Percentiles rank a stretch among this genome's conserved stretches.
Conservation (phyloP, 2,329 filamentous ascomycete genomes). For the Trichoderma simmonsii region DNA sequence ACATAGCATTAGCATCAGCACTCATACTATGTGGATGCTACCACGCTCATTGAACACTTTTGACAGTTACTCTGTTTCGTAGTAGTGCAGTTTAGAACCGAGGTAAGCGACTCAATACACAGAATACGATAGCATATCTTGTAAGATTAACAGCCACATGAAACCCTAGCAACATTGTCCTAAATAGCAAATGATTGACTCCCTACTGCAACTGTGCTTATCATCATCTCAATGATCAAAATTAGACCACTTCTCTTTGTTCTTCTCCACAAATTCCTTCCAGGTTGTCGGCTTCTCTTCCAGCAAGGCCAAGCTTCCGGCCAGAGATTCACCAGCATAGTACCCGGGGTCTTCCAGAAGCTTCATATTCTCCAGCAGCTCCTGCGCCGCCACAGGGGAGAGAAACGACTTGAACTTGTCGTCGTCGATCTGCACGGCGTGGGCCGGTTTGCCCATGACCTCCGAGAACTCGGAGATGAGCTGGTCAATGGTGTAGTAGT, state of each 20-base stretch:
- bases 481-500: slow-evolving; percentile 35
- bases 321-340: slow-evolving; percentile 35
- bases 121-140: not conserved
- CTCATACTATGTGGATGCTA: not conserved
- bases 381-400: slow-evolving; percentile 28
- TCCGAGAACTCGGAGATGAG: slow-evolving; percentile 35
- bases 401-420: slow-evolving; percentile 38
- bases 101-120: not conserved
- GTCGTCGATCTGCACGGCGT: slow-evolving; percentile 30
- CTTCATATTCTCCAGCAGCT: slow-evolving; percentile 43
- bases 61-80: not conserved
- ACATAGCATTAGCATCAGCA: not conserved
- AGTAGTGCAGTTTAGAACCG: not conserved
- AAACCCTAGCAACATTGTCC: not conserved
- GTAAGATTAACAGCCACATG: not conserved
- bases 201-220: not conserved
- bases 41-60: not conserved
- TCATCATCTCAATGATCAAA: not conserved
- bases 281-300: slow-evolving; percentile 38
- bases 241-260: slow-evolving; percentile 30
- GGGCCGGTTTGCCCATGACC: slow-evolving; percentile 34
- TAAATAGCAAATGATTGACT: not conserved
- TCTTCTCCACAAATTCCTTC: slow-evolving; percentile 36
- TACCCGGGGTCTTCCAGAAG: slow-evolving; percentile 42
- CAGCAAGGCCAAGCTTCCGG: slow-evolving; percentile 32